Evolutionary conservation across 768 basidiomycete genomes (phyloP), one percentile per base, ranked within the genome.

Genomic region (Termitomyces sp.): DNA sequence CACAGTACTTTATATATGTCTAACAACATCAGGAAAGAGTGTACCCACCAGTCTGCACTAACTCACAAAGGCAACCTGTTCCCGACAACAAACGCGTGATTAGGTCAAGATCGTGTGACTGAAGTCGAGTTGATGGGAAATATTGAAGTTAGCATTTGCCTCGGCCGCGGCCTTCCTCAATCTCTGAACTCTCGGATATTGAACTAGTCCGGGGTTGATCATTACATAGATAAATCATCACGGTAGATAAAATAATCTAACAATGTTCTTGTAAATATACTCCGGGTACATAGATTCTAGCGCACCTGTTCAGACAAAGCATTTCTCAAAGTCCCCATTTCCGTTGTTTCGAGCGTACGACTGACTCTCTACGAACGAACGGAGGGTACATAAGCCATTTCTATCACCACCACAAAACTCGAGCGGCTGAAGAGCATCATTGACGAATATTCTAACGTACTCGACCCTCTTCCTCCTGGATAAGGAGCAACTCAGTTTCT

Each of bases 401-500:
- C 68, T 58, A 36, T 68, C 60, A 3, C 73, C 82, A 20, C 74
- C 77, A 62, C 87, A 89, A 63, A 90, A 86, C 45, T 70, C 72
- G 33, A 88, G 63, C 0, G 83, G 78, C 65, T 86, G 84, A 31
- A 89, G 63, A 5, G 78, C 85, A 58, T 93, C 88, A 56, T 92
- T 88, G 11, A 94, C 84, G 20, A 94, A 69, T n/a, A 94, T 75
- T 58, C 92, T 74, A 25, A 94, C 81, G 61, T 78, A 85, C 58
- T 77, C 48, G 40, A 15, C 33, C 27, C 20, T 44, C 2, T 53
- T 13, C 16, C 68, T 68, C 5, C 52, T 40, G n/a, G 50, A 62
- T 9, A 16, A 31, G 13, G 36, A 43, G 56, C 89, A 91, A 15
- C 50, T 42, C 64, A 95, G 49, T 62, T 79, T 78, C 73, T 96